Percentiles rank a stretch among this genome's conserved stretches.
Conservation (phyloP, 2,329 filamentous ascomycete genomes). For the Aspergillus neotritici region DNA sequence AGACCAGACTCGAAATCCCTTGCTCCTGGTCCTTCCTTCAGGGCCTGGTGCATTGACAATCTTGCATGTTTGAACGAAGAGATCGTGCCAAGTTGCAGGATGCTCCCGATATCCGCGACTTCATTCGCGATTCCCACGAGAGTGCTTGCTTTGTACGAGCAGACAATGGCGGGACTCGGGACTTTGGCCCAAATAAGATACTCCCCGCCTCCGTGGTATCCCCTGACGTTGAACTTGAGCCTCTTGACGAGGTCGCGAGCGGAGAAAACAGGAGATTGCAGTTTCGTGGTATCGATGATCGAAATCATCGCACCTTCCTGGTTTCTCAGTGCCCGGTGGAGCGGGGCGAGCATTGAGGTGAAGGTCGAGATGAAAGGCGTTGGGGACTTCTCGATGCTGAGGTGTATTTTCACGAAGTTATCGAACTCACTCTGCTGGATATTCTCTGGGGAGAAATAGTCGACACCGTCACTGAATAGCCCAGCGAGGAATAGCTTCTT, state of each 20-base stretch:
- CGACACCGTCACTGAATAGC: slow-evolving; percentile 14
- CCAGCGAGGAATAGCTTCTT: slow-evolving; percentile 20
- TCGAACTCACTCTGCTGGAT: slow-evolving; percentile 16
- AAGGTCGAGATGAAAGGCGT: slow-evolving; percentile 34
- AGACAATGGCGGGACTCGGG: slow-evolving; percentile 22
- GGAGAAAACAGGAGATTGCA: slow-evolving; percentile 22
- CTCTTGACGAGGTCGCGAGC: slow-evolving; percentile 21
- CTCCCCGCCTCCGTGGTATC: slow-evolving; percentile 27
- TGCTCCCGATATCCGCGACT: slow-evolving; percentile 14
- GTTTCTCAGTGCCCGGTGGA: slow-evolving; percentile 27
- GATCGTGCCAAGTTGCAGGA: slow-evolving; percentile 25
- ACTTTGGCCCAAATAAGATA: slow-evolving; percentile 33
- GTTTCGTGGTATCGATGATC: slow-evolving; percentile 26
- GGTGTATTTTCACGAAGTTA: slow-evolving; percentile 19
- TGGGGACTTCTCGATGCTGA: slow-evolving; percentile 11
- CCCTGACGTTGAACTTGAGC: slow-evolving; percentile 12
- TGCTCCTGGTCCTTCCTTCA: slow-evolving; percentile 8
- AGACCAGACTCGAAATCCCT: slow-evolving; percentile 16
- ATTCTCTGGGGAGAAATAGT: slow-evolving; percentile 11
- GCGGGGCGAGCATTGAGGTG: slow-evolving; percentile 19
- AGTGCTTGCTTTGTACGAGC: slow-evolving; percentile 19
- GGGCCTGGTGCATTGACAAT: slow-evolving; percentile 7
- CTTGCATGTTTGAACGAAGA: slow-evolving; percentile 1
- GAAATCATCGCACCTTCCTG: slow-evolving; percentile 22
- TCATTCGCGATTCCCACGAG: slow-evolving; percentile 16